A percentile compares a stretch with the other conserved stretches of the same genome.
These are phyloP conservation scores for Hansenula sp. DNA, from an alignment of 1,139 yeast genomes.

Conservation along the genomic window DNA sequence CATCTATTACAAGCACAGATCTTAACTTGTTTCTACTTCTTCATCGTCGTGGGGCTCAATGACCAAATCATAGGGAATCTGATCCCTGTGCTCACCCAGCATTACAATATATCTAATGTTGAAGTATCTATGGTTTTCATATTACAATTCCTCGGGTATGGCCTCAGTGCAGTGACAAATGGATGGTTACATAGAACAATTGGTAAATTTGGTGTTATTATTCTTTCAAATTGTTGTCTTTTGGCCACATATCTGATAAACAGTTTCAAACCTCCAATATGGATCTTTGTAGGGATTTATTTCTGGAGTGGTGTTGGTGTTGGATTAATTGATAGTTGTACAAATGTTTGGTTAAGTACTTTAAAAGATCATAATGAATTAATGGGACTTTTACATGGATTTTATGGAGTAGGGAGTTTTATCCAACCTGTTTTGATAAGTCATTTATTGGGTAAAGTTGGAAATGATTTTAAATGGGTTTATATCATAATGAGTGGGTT, in stretches of 20 bases:
- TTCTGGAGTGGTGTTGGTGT: constrained; percentile 51
- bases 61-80: constrained; percentile 58
- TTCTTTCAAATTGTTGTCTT: constrained; percentile 13
- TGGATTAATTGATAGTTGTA: constrained; percentile 57
- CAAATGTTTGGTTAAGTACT: constrained; percentile 56
- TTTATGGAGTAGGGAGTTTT: constrained; percentile 67
- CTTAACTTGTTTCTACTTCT: constrained; percentile 31
- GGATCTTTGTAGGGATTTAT: constrained; percentile 33
- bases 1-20: constrained; percentile 36
- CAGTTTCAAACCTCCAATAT: constrained; percentile 33
- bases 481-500: constrained; percentile 9
- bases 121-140: constrained; percentile 28
- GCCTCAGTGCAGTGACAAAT: constrained; percentile 28
- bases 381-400: constrained; percentile 63
- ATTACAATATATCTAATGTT: constrained; percentile 42
- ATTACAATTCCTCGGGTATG: constrained; percentile 32
- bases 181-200: constrained; percentile 19
- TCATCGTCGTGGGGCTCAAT: constrained; percentile 46
- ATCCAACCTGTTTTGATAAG: constrained; percentile 59
- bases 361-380: constrained; percentile 55
- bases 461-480: constrained; percentile 8
- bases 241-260: constrained; percentile 16
- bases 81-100: constrained; percentile 42
- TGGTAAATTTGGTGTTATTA: constrained; percentile 27
- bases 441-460: constrained; percentile 31